Conservation (phyloP, 2,329 filamentous ascomycete species). For the Xylariaceae sp. region DNA sequence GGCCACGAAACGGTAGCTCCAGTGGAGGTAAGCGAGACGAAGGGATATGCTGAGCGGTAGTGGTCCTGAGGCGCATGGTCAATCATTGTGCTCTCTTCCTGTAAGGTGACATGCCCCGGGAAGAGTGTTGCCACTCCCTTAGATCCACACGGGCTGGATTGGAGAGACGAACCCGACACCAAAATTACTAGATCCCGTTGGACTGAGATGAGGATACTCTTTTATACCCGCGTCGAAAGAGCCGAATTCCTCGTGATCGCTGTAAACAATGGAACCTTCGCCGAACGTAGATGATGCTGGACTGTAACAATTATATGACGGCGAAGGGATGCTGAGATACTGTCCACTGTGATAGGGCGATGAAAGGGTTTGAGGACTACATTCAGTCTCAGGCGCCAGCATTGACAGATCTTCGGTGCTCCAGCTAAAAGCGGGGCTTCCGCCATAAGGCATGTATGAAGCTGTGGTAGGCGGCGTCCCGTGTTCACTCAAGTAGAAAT, state of each 20-base stretch:
- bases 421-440: slow-evolving; percentile 58
- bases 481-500: slow-evolving; percentile 46
- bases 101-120: slow-evolving; percentile 39
- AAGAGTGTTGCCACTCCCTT: slow-evolving; percentile 38
- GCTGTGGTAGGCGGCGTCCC: slow-evolving; percentile 40
- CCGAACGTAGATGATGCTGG: slow-evolving; percentile 59
- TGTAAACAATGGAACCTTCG: slow-evolving; percentile 59
- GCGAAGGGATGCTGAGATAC: slow-evolving; percentile 61
- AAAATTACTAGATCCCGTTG: slow-evolving; percentile 40
- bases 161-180: slow-evolving; percentile 60
- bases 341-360: slow-evolving; percentile 53
- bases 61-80: slow-evolving; percentile 51
- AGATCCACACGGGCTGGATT: slow-evolving; percentile 59
- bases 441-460: slow-evolving; percentile 50
- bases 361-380: slow-evolving; percentile 53
- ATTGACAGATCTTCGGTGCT: slow-evolving; percentile 59
- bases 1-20: slow-evolving; percentile 37
- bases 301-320: slow-evolving; percentile 57
- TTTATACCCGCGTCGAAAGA: slow-evolving; percentile 46
- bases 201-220: slow-evolving; percentile 46
- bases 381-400: slow-evolving; percentile 46
- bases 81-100: slow-evolving; percentile 47
- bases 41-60: slow-evolving; percentile 31
- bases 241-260: slow-evolving; percentile 56
- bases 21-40: slow-evolving; percentile 43